These are phyloP conservation scores for Hemerocallis citrina DNA, from an alignment of 106 monocot species.

Conservation along the genomic window DNA sequence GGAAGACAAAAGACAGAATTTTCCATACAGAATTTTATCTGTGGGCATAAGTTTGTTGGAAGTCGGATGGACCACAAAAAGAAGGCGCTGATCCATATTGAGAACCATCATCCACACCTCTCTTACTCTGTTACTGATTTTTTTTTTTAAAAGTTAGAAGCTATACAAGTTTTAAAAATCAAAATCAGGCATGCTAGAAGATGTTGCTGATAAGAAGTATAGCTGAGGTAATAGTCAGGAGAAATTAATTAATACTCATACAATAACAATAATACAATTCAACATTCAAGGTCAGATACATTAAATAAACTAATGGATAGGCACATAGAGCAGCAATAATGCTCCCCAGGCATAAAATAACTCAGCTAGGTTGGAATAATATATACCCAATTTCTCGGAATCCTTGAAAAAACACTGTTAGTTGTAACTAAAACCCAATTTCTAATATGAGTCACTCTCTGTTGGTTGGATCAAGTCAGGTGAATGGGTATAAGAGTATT, in stretches of 20 bases:
- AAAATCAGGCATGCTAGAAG: background rate
- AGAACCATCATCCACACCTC: conserved; percentile 10
- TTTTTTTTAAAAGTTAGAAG: background rate
- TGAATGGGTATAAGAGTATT: no score
- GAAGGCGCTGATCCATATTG: conserved; percentile 3
- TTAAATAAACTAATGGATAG: no score
- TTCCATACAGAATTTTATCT: conserved; percentile 13
- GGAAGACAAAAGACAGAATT: no score
- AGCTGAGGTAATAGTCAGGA: background rate
- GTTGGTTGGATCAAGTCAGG: no score
- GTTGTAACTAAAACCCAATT: no score
- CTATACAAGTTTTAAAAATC: background rate
- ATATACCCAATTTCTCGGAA: no score
- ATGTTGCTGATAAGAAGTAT: background rate
- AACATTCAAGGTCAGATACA: background rate
- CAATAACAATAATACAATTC: background rate
- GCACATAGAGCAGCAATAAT: no score
- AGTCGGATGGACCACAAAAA: background rate
- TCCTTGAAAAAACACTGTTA: no score
- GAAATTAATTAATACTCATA: background rate
- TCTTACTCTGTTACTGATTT: background rate
- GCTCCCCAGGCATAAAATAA: no score
- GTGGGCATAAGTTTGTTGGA: conserved; percentile 13
- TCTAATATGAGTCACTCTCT: no score
- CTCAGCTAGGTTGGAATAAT: no score